phyloP scores from a whole-genome alignment of 257 asterid genomes.

The Capsicum pubescens region DNA sequence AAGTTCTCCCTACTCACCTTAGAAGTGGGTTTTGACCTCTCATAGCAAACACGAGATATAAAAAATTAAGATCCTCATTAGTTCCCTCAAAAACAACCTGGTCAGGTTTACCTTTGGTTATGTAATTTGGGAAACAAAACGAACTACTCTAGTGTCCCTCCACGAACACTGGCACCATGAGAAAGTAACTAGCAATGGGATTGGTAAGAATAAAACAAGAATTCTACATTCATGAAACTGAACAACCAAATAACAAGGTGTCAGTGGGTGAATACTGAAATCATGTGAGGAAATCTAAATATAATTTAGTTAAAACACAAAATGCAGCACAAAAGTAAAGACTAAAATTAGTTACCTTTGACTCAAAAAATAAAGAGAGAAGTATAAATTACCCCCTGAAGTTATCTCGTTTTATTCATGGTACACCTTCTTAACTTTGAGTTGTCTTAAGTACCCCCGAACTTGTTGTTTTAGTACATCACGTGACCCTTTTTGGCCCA shows the following conservation, averaged over 20 bases:
- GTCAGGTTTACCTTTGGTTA: not conserved
- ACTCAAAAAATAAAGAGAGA: too few species aligned
- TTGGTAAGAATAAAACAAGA: not conserved
- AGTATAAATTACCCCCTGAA: too few species aligned
- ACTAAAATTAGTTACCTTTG: not conserved
- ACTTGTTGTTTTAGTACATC: too few species aligned
- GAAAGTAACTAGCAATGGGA: slow-evolving; percentile 13
- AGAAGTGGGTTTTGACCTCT: not conserved
- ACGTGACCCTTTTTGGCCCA: too few species aligned
- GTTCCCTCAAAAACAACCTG: not conserved
- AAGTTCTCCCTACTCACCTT: not conserved
- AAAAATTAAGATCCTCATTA: not conserved
- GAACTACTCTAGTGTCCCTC: slow-evolving; percentile 16
- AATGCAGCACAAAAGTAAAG: not conserved
- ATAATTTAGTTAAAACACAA: not conserved
- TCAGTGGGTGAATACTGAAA: not conserved
- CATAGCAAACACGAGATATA: slow-evolving; percentile 16
- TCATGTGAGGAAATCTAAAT: not conserved
- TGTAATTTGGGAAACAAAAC: not conserved
- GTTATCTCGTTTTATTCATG: too few species aligned
- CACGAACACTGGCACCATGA: not conserved
- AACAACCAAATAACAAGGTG: slow-evolving; percentile 11
- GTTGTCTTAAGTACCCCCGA: too few species aligned
- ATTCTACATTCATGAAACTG: not conserved
- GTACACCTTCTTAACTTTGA: too few species aligned